phyloP scores from a whole-genome alignment of 805 yeast species.

The Wickerhamomyces kurtzmanii region DNA sequence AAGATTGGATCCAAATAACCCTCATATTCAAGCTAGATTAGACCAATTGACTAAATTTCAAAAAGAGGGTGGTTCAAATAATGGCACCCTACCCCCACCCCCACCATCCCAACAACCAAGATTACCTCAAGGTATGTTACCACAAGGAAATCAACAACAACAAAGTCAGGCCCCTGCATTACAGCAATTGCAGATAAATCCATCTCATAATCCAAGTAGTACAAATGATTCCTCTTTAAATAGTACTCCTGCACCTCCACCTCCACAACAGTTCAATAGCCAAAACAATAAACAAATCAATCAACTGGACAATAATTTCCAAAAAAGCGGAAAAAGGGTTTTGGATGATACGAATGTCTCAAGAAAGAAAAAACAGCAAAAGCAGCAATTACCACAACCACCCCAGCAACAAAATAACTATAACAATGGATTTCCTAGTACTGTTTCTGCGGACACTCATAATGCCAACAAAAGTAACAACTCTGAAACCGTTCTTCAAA shows the following conservation, averaged over 20 bases:
- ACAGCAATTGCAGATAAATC: slow-evolving; percentile 13
- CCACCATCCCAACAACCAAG: slow-evolving; percentile 63
- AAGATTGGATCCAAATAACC: slow-evolving; percentile 86
- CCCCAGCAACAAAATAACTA: slow-evolving; percentile 6
- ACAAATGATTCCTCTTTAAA: slow-evolving; percentile 2
- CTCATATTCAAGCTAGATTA: slow-evolving; percentile 87
- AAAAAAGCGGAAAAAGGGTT: neutral
- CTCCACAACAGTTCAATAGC: slow-evolving; percentile 17
- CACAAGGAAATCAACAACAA: slow-evolving; percentile 21
- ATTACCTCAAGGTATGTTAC: slow-evolving; percentile 57
- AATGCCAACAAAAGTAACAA: slow-evolving; percentile 1
- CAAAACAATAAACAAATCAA: slow-evolving; percentile 1
- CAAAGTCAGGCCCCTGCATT: slow-evolving; percentile 21
- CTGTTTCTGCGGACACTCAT: neutral
- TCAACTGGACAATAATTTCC: neutral
- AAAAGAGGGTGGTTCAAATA: slow-evolving; percentile 53
- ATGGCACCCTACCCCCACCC: slow-evolving; percentile 43
- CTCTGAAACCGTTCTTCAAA: neutral
- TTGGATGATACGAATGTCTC: slow-evolving; percentile 1
- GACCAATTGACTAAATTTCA: slow-evolving; percentile 73
- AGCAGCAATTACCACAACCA: slow-evolving; percentile 8
- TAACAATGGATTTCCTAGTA: neutral
- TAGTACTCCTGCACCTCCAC: slow-evolving; percentile 6
- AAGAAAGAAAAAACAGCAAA: slow-evolving; percentile 4
- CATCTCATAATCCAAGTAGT: slow-evolving; percentile 6